phyloP scores from a whole-genome alignment of 306 rosid genomes.

The Cicer bijugum region DNA sequence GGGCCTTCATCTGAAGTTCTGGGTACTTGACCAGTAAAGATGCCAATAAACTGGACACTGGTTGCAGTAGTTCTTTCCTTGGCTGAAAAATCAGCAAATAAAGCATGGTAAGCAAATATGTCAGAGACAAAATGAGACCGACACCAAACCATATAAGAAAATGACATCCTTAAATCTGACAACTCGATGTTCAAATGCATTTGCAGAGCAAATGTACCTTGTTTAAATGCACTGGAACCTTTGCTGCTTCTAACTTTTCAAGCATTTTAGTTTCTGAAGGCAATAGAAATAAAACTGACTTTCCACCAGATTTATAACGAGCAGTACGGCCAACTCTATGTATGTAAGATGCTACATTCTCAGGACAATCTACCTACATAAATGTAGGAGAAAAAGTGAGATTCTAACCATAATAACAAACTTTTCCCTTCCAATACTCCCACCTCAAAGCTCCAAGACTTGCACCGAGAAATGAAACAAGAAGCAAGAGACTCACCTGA shows the following conservation, averaged over 20 bases:
- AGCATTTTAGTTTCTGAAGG: slow-evolving; percentile 87
- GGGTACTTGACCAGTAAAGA: slow-evolving; percentile 81
- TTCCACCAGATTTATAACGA: slow-evolving; percentile 76
- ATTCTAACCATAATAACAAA: slow-evolving; percentile 26
- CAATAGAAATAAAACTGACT: slow-evolving; percentile 74
- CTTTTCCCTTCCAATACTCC: slow-evolving; percentile 1
- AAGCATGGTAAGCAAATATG: slow-evolving; percentile 44
- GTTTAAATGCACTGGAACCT: slow-evolving; percentile 68
- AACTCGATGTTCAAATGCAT: slow-evolving; percentile 22
- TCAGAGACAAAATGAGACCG: slow-evolving; percentile 13
- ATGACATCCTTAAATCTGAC: slow-evolving; percentile 29
- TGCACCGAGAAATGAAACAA: slow-evolving; percentile 20
- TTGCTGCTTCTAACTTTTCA: slow-evolving; percentile 68
- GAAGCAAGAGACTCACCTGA: slow-evolving; percentile 63
- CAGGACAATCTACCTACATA: slow-evolving; percentile 89
- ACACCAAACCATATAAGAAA: slow-evolving; percentile 19
- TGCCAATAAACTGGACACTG: slow-evolving; percentile 73
- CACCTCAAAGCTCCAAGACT: neutral
- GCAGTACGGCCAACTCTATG: slow-evolving; percentile 99
- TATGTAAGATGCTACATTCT: slow-evolving; percentile 81
- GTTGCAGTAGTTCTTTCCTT: slow-evolving; percentile 65
- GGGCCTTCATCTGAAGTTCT: slow-evolving; percentile 68
- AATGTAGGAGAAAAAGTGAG: slow-evolving; percentile 30
- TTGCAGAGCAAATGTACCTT: slow-evolving; percentile 60
- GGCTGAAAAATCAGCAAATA: slow-evolving; percentile 63